Evolutionary conservation across 2,329 filamentous ascomycete genomes (phyloP).

Genomic region (Aspergillus quadricinctus): DNA sequence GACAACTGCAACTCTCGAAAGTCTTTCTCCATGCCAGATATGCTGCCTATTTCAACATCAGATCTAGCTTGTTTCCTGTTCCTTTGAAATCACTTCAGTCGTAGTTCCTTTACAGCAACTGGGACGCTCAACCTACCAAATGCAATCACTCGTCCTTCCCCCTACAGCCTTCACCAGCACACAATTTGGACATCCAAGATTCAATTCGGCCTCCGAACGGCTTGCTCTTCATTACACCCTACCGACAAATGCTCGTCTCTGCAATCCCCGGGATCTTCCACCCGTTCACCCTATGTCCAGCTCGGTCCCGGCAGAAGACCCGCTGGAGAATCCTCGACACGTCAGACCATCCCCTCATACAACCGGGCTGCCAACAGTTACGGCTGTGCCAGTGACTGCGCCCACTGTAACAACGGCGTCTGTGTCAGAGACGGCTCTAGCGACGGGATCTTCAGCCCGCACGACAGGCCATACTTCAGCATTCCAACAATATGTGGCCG

Average conservation of each 20-base stretch:
- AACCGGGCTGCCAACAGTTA: slow-evolving; percentile 18
- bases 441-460: slow-evolving; percentile 13
- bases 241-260: slow-evolving; percentile 35
- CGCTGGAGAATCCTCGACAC: slow-evolving; percentile 34
- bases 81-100: slow-evolving; percentile 18
- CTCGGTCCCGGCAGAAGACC: slow-evolving; percentile 35
- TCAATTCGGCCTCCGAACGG: slow-evolving; percentile 31
- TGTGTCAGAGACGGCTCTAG: slow-evolving; percentile 8
- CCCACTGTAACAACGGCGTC: slow-evolving; percentile 6
- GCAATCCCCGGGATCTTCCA: slow-evolving; percentile 37
- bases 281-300: slow-evolving; percentile 43
- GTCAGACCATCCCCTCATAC: slow-evolving; percentile 29
- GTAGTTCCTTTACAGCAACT: slow-evolving; percentile 6
- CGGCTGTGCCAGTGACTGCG: slow-evolving; percentile 8
- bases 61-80: slow-evolving; percentile 17
- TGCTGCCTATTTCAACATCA: slow-evolving; percentile 22
- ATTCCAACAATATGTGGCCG: slow-evolving; percentile 13
- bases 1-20: slow-evolving; percentile 7
- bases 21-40: slow-evolving; percentile 20
- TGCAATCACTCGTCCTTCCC: slow-evolving; percentile 41
- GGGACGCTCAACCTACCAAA: slow-evolving; percentile 21
- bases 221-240: slow-evolving; percentile 31
- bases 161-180: slow-evolving; percentile 33
- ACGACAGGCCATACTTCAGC: slow-evolving; percentile 10
- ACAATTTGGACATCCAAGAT: slow-evolving; percentile 34